Evolutionary conservation across 2,329 filamentous ascomycete genomes (phyloP).

Genomic region (Monilinia vaccinii-corymbosi): DNA sequence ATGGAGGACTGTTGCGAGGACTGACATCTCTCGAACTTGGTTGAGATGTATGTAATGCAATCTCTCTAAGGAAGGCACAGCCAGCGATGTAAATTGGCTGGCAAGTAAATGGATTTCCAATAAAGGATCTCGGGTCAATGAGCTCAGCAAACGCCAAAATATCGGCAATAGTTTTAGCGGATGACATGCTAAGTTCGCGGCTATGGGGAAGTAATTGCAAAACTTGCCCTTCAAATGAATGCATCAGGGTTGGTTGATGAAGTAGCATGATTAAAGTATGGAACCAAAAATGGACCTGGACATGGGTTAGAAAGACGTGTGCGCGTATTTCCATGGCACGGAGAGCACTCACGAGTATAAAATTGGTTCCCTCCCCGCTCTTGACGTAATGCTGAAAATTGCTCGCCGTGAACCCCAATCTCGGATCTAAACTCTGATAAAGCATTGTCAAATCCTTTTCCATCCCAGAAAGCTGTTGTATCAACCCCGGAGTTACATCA

Average conservation of each 20-base stretch:
- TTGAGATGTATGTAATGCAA: slow-evolving; percentile 58
- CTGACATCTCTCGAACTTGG: slow-evolving; percentile 48
- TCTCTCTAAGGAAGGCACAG: slow-evolving; percentile 81
- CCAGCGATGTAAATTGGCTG: slow-evolving; percentile 89
- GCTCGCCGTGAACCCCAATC: slow-evolving; percentile 71
- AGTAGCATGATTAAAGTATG: slow-evolving; percentile 78
- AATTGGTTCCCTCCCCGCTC: slow-evolving; percentile 73
- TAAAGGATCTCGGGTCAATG: slow-evolving; percentile 76
- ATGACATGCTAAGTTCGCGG: slow-evolving; percentile 47
- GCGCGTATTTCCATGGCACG: slow-evolving; percentile 28
- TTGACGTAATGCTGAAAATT: slow-evolving; percentile 83
- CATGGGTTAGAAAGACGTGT: slow-evolving; percentile 63
- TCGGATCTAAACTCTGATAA: slow-evolving; percentile 64
- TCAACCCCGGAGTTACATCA: slow-evolving; percentile 66
- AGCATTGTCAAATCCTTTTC: slow-evolving; percentile 66
- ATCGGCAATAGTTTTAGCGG: slow-evolving; percentile 80
- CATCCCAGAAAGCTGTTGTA: slow-evolving; percentile 65
- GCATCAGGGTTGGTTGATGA: slow-evolving; percentile 74
- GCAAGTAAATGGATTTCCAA: slow-evolving; percentile 81
- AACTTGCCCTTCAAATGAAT: slow-evolving; percentile 61
- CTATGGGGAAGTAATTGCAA: slow-evolving; percentile 72
- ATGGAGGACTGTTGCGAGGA: slow-evolving; percentile 15
- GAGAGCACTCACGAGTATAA: slow-evolving; percentile 64
- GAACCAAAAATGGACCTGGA: slow-evolving; percentile 74
- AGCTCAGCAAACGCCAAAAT: slow-evolving; percentile 80